Evolutionary conservation across 306 rosid species (phyloP), one percentile per base, ranked within the genome.

Genomic region (Lagenaria siceraria): DNA sequence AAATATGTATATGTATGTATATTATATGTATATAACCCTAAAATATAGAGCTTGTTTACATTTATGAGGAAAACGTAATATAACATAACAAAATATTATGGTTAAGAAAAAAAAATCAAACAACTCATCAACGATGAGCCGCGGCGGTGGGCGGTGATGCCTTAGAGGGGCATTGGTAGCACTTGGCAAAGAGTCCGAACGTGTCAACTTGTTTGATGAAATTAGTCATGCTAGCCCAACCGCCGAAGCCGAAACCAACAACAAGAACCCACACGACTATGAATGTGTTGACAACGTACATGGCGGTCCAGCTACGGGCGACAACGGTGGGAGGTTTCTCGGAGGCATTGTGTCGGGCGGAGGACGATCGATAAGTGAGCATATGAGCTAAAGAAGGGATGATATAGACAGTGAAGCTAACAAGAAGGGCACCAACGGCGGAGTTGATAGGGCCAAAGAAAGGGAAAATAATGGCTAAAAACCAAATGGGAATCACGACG

Each of bases 361-460:
- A 87, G 31, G 93, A 77, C 19, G 93, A 87, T 46, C 76, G 80
- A 79, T 63, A 89, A 76, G 91, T 87, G 71, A 89, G 83, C 88
- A 89, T 89, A 77, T 89, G 93, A 19, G 91, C 93, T n/a, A 80
- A 0, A 31, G 93, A 75, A 64, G 93, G 93, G 78, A 89, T 89
- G 86, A 89, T 66, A 79, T 89, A 89, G 61, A 89, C 93, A 0
- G 93, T 85, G 87, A 89, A 89, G 81, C 84, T 89, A 79, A 89
- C 93, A 77, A 89, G 74, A 69, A 89, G 89, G 64, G 93, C 89
- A 60, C 93, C 93, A 38, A 89, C 93, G 51, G 93, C 89, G 0
- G 93, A 89, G 76, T 89, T 89, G 6, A 89, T 87, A 24, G 93
- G 93, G 8, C 93, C 93, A 81, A 89, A 89, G 87, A 89, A 89